Percentiles rank a stretch among this genome's conserved stretches.
These are phyloP conservation scores for Colletotrichum orbiculare DNA, from an alignment of 2,329 filamentous ascomycete genomes.

Conservation along the genomic window DNA sequence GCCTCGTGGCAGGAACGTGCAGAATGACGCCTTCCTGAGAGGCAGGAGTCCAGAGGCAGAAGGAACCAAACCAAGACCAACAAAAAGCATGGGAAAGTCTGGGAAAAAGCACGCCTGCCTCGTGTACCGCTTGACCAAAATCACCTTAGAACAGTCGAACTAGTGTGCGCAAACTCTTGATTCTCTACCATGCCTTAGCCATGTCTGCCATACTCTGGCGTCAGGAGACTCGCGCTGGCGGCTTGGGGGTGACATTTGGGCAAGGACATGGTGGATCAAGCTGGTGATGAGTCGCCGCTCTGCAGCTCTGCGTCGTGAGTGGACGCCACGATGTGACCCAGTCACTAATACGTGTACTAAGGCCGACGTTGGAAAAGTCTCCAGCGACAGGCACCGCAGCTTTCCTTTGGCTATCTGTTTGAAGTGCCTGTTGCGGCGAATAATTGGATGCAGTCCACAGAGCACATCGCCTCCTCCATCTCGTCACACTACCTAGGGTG, in stretches of 20 bases:
- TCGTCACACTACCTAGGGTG: neutral
- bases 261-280: constrained; percentile 6
- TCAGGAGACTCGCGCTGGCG: constrained; percentile 1
- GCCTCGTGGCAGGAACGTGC: constrained; percentile 34
- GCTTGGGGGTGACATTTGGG: neutral
- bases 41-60: neutral
- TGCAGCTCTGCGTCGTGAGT: constrained; percentile 14
- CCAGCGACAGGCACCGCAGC: neutral
- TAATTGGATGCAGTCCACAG: neutral
- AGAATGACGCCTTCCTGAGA: constrained; percentile 1
- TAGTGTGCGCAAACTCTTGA: constrained; percentile 8
- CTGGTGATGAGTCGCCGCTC: constrained; percentile 1
- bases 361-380: constrained; percentile 21
- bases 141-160: neutral
- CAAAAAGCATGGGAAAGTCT: constrained; percentile 13
- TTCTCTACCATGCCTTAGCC: constrained; percentile 17
- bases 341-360: constrained; percentile 10
- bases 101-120: constrained; percentile 7
- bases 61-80: neutral
- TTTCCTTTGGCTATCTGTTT: constrained; percentile 4
- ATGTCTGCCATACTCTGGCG: constrained; percentile 2
- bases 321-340: constrained; percentile 25
- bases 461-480: constrained; percentile 1
- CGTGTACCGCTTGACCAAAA: constrained; percentile 4
- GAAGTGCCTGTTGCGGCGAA: neutral